Conservation (phyloP, 2,329 filamentous ascomycete species). For the Colletotrichum lentis region DNA sequence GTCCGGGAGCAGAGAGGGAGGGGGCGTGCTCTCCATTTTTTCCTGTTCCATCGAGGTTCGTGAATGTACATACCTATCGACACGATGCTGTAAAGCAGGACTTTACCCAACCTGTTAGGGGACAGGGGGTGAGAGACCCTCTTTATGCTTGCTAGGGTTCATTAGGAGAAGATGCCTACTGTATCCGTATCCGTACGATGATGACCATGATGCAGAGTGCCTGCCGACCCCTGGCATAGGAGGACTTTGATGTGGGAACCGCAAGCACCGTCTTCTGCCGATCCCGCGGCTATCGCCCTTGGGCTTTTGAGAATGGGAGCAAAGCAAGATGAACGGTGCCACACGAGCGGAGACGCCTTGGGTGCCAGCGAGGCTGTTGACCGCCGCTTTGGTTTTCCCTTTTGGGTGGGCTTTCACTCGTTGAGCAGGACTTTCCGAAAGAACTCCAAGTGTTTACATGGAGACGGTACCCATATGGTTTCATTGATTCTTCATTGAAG, state of each 20-base stretch:
- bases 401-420: conserved; percentile 1
- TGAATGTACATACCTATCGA: not conserved
- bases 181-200: not conserved
- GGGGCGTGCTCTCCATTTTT: not conserved
- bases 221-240: not conserved
- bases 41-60: not conserved
- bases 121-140: not conserved
- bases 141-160: not conserved
- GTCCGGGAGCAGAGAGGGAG: too few relatives aligned
- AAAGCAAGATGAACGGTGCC: conserved; percentile 12
- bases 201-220: not conserved
- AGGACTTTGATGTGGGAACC: not conserved
- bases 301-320: not conserved
- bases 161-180: not conserved
- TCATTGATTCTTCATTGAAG: conserved; percentile 14
- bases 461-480: not conserved
- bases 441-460: not conserved
- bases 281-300: not conserved
- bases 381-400: conserved; percentile 11
- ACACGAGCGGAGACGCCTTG: conserved; percentile 9
- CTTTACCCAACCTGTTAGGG: not conserved
- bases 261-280: not conserved
- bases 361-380: conserved; percentile 5
- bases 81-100: not conserved
- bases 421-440: not conserved